Percentiles rank a stretch among this genome's conserved stretches.
Evolutionary conservation across 1,284 basidiomycete genomes (phyloP).

Genomic region (Ustilago crameri): DNA sequence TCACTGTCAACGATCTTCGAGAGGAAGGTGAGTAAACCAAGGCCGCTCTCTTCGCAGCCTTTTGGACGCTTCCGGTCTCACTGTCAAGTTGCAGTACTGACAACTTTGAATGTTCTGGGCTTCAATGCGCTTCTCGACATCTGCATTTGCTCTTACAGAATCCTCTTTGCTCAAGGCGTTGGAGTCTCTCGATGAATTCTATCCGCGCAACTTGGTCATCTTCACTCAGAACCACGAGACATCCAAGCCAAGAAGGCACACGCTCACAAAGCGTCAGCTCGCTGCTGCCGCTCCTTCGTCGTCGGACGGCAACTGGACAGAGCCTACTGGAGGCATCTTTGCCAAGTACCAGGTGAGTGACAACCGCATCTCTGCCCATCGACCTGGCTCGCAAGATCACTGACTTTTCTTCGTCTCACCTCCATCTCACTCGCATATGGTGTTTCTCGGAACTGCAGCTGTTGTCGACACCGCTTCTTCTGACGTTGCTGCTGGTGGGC

Average conservation of each 20-base stretch:
- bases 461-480: conserved; percentile 44
- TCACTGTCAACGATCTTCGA: conserved; percentile 15
- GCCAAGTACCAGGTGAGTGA: conserved; percentile 42
- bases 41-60: background rate
- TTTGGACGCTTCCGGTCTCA: background rate
- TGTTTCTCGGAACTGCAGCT: too few relatives aligned
- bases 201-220: conserved; percentile 39
- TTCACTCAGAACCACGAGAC: conserved; percentile 1
- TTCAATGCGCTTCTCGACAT: too few relatives aligned
- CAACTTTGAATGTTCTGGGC: too few relatives aligned
- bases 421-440: too few relatives aligned
- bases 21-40: conserved; percentile 17
- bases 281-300: conserved; percentile 10
- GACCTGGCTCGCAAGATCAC: too few relatives aligned
- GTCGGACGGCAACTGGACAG: conserved; percentile 38
- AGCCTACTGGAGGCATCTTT: conserved; percentile 46
- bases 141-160: conserved; percentile 19
- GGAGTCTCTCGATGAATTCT: conserved; percentile 16
- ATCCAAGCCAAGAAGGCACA: background rate
- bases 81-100: too few relatives aligned
- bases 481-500: conserved; percentile 39
- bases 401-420: background rate
- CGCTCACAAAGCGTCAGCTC: conserved; percentile 42
- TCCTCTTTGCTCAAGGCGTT: conserved; percentile 7
- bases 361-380: too few relatives aligned